These are phyloP conservation scores for Vitis hybrid DNA, from an alignment of 177 flowering plant species.

Conservation along the genomic window DNA sequence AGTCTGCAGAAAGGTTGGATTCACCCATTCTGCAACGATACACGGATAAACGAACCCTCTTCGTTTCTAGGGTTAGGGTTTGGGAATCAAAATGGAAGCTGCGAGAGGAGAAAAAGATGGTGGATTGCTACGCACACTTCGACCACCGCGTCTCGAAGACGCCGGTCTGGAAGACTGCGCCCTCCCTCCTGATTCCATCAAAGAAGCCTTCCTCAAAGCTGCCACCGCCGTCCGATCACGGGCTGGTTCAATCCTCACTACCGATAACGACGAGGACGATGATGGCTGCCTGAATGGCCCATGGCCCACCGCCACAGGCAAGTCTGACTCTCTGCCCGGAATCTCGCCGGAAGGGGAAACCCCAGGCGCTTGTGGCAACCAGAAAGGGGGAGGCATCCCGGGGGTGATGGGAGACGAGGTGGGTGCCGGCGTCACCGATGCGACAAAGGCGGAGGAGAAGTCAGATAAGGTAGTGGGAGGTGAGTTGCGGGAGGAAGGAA, in stretches of 20 bases:
- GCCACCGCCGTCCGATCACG: slow-evolving; percentile 61
- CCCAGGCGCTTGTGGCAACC: slow-evolving; percentile 33
- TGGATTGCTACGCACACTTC: slow-evolving; percentile 34
- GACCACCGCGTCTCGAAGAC: slow-evolving; percentile 80
- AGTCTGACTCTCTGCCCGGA: slow-evolving; percentile 38
- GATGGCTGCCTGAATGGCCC: slow-evolving; percentile 36
- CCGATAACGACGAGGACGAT: slow-evolving; percentile 18
- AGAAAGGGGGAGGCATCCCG: slow-evolving; percentile 38
- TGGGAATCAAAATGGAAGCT: slow-evolving; percentile 33
- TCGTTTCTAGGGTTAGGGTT: no score
- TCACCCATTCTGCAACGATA: no score
- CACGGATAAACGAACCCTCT: no score
- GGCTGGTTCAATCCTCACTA: slow-evolving; percentile 25
- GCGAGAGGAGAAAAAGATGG: slow-evolving; percentile 16
- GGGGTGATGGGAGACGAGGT: slow-evolving; percentile 12
- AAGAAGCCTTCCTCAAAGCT: slow-evolving; percentile 81
- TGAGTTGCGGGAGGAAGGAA: slow-evolving; percentile 3
- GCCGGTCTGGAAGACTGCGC: slow-evolving; percentile 97
- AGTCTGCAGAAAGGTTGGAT: no score
- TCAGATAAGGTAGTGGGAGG: slow-evolving; percentile 16
- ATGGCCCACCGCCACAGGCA: slow-evolving; percentile 19
- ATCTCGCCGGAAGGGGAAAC: slow-evolving; percentile 11
- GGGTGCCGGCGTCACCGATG: not conserved
- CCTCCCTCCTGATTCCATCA: slow-evolving; percentile 74
- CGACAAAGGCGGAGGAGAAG: not conserved